Percentiles rank a stretch among this genome's conserved stretches.
Evolutionary conservation across 192 early-diverging fungal species (phyloP).

Genomic region (Anaeromyces robustus): DNA sequence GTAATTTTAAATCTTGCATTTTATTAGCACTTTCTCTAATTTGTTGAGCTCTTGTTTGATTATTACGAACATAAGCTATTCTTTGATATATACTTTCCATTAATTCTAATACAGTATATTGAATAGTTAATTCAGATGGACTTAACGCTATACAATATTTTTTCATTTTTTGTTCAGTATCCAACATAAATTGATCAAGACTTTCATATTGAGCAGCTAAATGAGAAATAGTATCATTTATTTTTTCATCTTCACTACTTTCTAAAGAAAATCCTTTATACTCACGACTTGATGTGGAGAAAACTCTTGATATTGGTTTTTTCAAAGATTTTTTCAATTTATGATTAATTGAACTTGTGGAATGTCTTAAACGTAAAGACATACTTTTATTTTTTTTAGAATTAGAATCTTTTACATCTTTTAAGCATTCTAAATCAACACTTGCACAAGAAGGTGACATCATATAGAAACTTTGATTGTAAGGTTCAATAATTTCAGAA

Average conservation of each 20-base stretch:
- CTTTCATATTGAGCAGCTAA: not conserved
- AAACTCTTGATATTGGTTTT: not conserved
- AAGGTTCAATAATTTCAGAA: not conserved
- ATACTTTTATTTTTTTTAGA: not conserved
- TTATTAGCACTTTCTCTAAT: not conserved
- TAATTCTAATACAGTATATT: not conserved
- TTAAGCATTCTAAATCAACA: not conserved
- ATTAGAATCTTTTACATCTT: not conserved
- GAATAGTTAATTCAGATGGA: not conserved
- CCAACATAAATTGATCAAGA: not conserved
- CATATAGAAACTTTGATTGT: not conserved
- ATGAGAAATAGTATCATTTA: not conserved
- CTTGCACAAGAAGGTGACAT: not conserved
- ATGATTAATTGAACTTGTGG: not conserved
- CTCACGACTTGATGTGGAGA: not conserved
- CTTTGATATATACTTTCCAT: not conserved
- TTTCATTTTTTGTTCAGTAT: not conserved
- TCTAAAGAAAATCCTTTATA: not conserved
- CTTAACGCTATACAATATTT: not conserved
- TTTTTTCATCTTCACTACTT: not conserved
- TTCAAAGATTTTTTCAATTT: not conserved
- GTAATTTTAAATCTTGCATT: not conserved
- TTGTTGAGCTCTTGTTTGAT: not conserved
- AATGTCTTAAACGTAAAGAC: not conserved
- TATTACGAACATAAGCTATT: not conserved